Conservation (phyloP, 2,329 filamentous ascomycete genomes). For the Fusarium acutatum region DNA sequence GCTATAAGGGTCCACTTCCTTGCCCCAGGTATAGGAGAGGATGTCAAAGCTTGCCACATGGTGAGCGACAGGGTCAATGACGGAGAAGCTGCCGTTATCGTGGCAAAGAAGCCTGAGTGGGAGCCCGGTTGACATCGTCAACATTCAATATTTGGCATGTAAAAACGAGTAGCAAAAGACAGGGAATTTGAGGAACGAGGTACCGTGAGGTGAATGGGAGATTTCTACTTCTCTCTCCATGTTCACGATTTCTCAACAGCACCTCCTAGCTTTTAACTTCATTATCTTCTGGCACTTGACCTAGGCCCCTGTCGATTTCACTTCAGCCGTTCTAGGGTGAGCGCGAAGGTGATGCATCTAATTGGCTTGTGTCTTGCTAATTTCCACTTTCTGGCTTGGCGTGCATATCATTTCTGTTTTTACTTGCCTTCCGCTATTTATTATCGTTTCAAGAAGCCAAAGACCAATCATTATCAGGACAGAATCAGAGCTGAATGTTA, state of each 20-base stretch:
- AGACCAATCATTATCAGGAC: neutral
- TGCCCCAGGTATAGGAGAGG: neutral
- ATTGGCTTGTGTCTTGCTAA: neutral
- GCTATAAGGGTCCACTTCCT: neutral
- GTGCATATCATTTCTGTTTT: neutral
- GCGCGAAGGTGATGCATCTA: neutral
- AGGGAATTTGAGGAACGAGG: too few species aligned
- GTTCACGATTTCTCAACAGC: neutral
- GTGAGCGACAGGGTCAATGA: neutral
- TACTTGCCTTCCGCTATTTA: neutral
- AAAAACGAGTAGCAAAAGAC: rapidly evolving
- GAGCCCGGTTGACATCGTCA: neutral
- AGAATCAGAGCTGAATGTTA: neutral
- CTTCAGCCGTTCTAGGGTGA: neutral
- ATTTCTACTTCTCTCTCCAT: neutral
- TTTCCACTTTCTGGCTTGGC: neutral
- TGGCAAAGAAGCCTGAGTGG: neutral
- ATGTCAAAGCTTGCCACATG: neutral
- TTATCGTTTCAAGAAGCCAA: neutral
- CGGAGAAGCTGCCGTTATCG: neutral
- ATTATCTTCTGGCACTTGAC: neutral
- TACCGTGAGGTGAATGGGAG: neutral
- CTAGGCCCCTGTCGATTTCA: neutral
- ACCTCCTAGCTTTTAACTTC: neutral
- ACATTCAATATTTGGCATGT: neutral